These are phyloP conservation scores for Fusarium camptoceras DNA, from an alignment of 2,329 filamentous ascomycete species.

Conservation along the genomic window DNA sequence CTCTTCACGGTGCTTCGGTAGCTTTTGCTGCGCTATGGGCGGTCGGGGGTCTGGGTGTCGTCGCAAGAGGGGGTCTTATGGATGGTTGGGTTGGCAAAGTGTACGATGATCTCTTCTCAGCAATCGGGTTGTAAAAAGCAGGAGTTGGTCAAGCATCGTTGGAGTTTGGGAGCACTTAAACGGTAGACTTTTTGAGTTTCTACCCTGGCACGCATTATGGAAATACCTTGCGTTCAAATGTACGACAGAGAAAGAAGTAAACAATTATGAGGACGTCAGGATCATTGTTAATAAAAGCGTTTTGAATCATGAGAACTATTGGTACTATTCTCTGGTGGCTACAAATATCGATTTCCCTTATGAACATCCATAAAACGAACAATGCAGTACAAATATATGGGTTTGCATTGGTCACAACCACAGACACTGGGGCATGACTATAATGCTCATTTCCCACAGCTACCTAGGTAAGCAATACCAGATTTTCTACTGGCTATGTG, in stretches of 20 bases:
- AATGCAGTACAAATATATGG: background rate
- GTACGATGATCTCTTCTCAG: constrained; percentile 75
- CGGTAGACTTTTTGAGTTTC: constrained; percentile 32
- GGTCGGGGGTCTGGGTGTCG: constrained; percentile 80
- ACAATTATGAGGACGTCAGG: background rate
- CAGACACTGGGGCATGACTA: background rate
- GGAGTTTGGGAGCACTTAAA: constrained; percentile 44
- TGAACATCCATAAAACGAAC: background rate
- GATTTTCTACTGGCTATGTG: background rate
- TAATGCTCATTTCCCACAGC: background rate
- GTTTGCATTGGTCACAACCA: background rate
- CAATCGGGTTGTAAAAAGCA: constrained; percentile 47
- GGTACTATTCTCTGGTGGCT: background rate
- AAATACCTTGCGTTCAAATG: constrained; percentile 40
- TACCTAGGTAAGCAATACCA: no score
- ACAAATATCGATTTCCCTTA: background rate
- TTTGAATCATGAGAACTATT: background rate
- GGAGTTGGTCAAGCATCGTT: constrained; percentile 17
- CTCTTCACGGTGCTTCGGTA: constrained; percentile 73
- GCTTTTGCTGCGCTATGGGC: constrained; percentile 78
- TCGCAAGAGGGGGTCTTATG: constrained; percentile 76
- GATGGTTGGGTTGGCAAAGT: constrained; percentile 83
- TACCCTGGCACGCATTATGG: constrained; percentile 33
- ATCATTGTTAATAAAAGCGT: background rate
- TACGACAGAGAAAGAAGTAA: constrained; percentile 13